Percentiles rank a stretch among this genome's conserved stretches.
phyloP scores from a whole-genome alignment of 2,329 filamentous ascomycete species.

The Pseudopyrenochaeta lycopersici region DNA sequence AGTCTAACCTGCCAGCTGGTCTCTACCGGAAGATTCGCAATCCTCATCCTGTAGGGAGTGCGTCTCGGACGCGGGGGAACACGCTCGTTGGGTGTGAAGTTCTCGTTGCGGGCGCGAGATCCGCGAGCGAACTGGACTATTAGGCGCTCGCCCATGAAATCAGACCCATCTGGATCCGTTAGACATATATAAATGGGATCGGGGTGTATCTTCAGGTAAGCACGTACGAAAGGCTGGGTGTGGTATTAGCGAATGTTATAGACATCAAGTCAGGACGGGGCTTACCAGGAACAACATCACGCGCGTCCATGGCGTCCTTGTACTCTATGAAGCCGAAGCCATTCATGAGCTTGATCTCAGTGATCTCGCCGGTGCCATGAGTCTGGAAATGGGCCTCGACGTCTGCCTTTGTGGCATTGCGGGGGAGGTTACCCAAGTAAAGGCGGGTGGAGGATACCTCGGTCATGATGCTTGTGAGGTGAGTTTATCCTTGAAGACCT shows the following conservation, averaged over 20 bases:
- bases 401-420: slow-evolving; percentile 95
- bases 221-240: slow-evolving; percentile 64
- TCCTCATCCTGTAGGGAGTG: slow-evolving; percentile 96
- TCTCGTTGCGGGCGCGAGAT: slow-evolving; percentile 71
- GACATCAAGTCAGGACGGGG: slow-evolving; percentile 18
- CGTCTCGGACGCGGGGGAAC: slow-evolving; percentile 84
- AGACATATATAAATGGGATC: slow-evolving; percentile 14
- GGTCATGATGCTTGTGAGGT: slow-evolving; percentile 63
- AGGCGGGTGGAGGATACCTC: slow-evolving; percentile 95
- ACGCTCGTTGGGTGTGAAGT: slow-evolving; percentile 70
- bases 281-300: slow-evolving; percentile 97
- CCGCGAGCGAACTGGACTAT: slow-evolving; percentile 98
- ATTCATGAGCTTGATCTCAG: slow-evolving; percentile 99
- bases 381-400: slow-evolving; percentile 94
- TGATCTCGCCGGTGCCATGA: slow-evolving; percentile 96
- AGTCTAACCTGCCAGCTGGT: slow-evolving; percentile 99
- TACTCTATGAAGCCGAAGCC: slow-evolving; percentile 99
- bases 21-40: slow-evolving; percentile 94
- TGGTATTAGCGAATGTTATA: slow-evolving; percentile 32
- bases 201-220: slow-evolving; percentile 27
- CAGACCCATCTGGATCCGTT: slow-evolving; percentile 76
- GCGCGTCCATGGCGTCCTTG: slow-evolving; percentile 96
- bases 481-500: slow-evolving; percentile 34
- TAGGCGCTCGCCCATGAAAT: slow-evolving; percentile 96
- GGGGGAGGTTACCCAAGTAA: slow-evolving; percentile 97